Percentiles rank a stretch among this genome's conserved stretches.
These are phyloP conservation scores for Rhizomucor pusillus DNA, from an alignment of 371 early-diverging fungal species.

Conservation along the genomic window DNA sequence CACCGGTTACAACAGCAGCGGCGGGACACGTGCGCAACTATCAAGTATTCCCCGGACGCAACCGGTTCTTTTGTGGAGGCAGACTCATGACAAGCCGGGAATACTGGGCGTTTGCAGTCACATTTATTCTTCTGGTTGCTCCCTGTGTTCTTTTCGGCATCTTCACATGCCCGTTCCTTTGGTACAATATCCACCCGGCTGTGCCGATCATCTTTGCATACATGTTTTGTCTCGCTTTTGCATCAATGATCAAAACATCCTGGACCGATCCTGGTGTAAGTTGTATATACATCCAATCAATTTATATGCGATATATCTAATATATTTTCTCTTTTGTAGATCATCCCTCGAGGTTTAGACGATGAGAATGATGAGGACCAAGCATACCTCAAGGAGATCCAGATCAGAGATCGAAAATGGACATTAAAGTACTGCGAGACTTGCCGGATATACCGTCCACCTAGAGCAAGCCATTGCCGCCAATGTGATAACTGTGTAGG, in stretches of 20 bases:
- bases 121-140: constrained; percentile 59
- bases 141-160: constrained; percentile 70
- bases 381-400: constrained; percentile 3
- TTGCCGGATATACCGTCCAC: constrained; percentile 89
- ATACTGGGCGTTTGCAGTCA: constrained; percentile 65
- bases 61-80: constrained; percentile 65
- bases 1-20: neutral
- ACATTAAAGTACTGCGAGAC: constrained; percentile 88
- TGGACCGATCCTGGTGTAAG: constrained; percentile 89
- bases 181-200: constrained; percentile 60
- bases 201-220: constrained; percentile 72
- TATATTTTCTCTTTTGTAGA: constrained; percentile 20
- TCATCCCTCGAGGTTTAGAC: constrained; percentile 75
- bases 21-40: constrained; percentile 18
- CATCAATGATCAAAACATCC: constrained; percentile 79
- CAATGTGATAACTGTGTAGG: constrained; percentile 92
- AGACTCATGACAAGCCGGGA: constrained; percentile 70
- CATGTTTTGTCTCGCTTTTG: constrained; percentile 60
- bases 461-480: constrained; percentile 86
- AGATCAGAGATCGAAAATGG: constrained; percentile 60
- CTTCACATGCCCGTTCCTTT: constrained; percentile 74
- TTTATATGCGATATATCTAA: neutral
- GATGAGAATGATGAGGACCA: constrained; percentile 29
- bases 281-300: neutral
- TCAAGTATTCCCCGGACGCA: constrained; percentile 42